Conservation (phyloP, 2,329 filamentous ascomycete species). For the Fusarium virguliforme region DNA sequence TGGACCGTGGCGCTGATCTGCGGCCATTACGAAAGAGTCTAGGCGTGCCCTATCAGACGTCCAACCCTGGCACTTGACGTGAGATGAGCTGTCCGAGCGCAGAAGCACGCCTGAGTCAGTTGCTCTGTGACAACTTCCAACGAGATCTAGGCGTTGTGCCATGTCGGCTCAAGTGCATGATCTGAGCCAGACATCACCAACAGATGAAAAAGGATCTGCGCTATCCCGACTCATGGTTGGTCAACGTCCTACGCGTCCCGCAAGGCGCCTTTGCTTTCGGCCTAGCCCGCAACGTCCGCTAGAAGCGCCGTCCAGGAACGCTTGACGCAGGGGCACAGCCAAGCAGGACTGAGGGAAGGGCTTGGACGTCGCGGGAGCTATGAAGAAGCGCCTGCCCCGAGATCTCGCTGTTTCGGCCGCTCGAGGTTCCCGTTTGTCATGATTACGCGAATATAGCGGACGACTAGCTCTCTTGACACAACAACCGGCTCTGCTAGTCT, state of each 20-base stretch:
- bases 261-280: background rate
- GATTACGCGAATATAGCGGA: background rate
- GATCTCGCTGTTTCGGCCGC: background rate
- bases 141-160: conserved; percentile 12
- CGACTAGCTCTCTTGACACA: background rate
- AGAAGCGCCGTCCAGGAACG: conserved; percentile 1
- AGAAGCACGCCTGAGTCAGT: conserved; percentile 2
- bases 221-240: background rate
- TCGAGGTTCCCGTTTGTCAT: background rate
- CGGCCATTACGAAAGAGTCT: background rate
- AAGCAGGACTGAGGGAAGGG: background rate
- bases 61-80: background rate
- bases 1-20: conserved; percentile 27
- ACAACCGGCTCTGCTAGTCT: background rate
- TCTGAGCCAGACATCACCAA: background rate
- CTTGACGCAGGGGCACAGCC: conserved; percentile 3
- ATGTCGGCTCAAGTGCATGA: conserved; percentile 6
- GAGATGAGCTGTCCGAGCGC: conserved; percentile 15
- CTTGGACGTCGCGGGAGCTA: conserved; percentile 5
- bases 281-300: background rate
- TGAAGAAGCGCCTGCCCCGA: background rate
- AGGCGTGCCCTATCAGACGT: conserved; percentile 2
- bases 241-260: background rate
- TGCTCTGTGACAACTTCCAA: background rate
- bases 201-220: conserved; percentile 6